These are phyloP conservation scores for Bocquillonia castaneifolia DNA, from an alignment of 441 rosid species.

Conservation along the genomic window DNA sequence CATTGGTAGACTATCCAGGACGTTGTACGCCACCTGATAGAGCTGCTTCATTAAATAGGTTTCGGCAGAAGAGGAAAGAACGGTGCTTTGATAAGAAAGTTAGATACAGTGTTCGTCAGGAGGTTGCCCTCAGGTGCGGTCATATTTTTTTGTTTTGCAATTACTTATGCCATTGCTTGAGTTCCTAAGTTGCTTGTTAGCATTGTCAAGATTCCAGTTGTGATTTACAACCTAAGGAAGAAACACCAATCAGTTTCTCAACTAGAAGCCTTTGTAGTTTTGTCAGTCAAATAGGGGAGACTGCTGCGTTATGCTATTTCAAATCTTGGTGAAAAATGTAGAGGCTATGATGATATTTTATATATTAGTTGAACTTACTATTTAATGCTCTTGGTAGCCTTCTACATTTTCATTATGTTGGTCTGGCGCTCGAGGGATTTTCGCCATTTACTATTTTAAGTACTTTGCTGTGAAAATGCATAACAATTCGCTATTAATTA, in stretches of 20 bases:
- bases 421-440: too few relatives aligned
- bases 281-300: too few relatives aligned
- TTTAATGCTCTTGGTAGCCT: too few relatives aligned
- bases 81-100: constrained; percentile 93
- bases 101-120: constrained; percentile 91
- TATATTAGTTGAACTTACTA: too few relatives aligned
- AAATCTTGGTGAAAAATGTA: neutral
- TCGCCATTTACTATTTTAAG: too few relatives aligned
- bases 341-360: too few relatives aligned
- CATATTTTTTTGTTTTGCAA: constrained; percentile 1
- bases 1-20: constrained; percentile 47
- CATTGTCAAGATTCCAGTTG: too few relatives aligned
- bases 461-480: too few relatives aligned
- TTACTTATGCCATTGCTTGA: neutral
- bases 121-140: constrained; percentile 83
- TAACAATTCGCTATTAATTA: too few relatives aligned
- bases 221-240: neutral
- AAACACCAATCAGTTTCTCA: neutral
- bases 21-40: constrained; percentile 73
- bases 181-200: neutral
- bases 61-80: constrained; percentile 88
- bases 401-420: too few relatives aligned
- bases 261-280: too few relatives aligned
- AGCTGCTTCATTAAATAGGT: constrained; percentile 82
- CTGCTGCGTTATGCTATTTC: neutral